Conservation (phyloP, 2,329 filamentous ascomycete genomes). For the Pezicula radicicola region DNA sequence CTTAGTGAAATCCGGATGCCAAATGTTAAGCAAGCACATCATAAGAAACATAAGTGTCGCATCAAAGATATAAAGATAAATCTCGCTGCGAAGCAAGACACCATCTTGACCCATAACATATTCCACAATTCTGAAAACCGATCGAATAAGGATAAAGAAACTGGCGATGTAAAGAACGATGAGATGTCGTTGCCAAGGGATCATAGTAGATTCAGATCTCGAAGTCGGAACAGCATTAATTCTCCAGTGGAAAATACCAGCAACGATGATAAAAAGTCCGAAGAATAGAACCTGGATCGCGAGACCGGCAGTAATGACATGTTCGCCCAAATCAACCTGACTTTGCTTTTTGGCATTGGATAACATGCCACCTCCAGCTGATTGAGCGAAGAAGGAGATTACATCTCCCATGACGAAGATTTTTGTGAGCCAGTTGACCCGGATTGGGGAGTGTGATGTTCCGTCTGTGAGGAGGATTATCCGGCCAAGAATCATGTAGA, state of each 20-base stretch:
- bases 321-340: constrained; percentile 27
- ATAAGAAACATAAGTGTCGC: constrained; percentile 35
- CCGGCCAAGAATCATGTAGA: constrained; percentile 35
- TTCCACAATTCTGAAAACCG: constrained; percentile 41
- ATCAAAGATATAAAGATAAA: constrained; percentile 38
- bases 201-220: neutral
- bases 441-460: constrained; percentile 33
- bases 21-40: constrained; percentile 28
- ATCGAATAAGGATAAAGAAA: constrained; percentile 39
- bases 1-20: constrained; percentile 22
- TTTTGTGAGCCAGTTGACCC: constrained; percentile 36
- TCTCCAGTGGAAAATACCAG: constrained; percentile 22
- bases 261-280: constrained; percentile 41
- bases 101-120: constrained; percentile 38
- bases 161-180: constrained; percentile 34
- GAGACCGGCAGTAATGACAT: constrained; percentile 42
- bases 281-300: constrained; percentile 47
- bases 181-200: constrained; percentile 31
- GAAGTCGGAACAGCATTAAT: constrained; percentile 26
- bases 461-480: constrained; percentile 31
- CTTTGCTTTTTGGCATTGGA: neutral
- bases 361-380: constrained; percentile 18
- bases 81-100: constrained; percentile 37
- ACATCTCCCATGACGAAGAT: constrained; percentile 42
- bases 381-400: constrained; percentile 38